phyloP scores from a whole-genome alignment of 768 basidiomycete genomes.

The Galerina marginata region DNA sequence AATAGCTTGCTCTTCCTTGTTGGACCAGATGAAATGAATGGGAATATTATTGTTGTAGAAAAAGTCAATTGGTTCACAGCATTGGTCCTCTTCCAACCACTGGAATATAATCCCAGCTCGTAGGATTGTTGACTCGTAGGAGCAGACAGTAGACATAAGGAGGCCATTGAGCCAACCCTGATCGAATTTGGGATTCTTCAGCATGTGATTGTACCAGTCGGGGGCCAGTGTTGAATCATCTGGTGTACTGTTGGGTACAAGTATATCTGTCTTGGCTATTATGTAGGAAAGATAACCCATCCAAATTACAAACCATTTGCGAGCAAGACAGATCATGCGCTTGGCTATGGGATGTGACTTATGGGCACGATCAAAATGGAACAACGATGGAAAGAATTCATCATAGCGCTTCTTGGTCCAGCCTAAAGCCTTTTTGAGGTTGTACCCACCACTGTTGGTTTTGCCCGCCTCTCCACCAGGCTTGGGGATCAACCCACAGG shows the following conservation, averaged over 20 bases:
- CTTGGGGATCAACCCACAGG: slow-evolving; percentile 3
- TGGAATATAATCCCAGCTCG: slow-evolving; percentile 1
- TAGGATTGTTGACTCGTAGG: neutral
- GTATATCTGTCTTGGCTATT: neutral
- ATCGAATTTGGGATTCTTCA: neutral
- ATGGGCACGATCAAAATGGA: slow-evolving; percentile 9
- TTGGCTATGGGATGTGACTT: slow-evolving; percentile 1
- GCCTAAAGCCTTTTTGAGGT: slow-evolving; percentile 1
- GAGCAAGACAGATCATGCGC: slow-evolving; percentile 4
- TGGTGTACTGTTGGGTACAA: too few relatives aligned
- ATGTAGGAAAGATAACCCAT: slow-evolving; percentile 15
- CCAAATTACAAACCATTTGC: slow-evolving; percentile 16
- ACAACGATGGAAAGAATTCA: slow-evolving; percentile 2
- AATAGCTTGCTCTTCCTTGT: slow-evolving; percentile 3
- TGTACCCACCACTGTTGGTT: slow-evolving; percentile 5
- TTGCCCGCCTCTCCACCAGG: slow-evolving; percentile 7
- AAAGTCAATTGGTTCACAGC: neutral
- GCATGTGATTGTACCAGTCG: neutral
- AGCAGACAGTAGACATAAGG: neutral
- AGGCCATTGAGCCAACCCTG: slow-evolving; percentile 7
- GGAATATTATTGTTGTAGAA: slow-evolving; percentile 9
- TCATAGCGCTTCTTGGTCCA: neutral
- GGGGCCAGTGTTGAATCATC: too few relatives aligned
- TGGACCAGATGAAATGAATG: slow-evolving; percentile 16
- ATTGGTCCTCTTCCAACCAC: neutral